Evolutionary conservation across 179 eudicot genomes (phyloP).

Genomic region (Dionaea muscipula): DNA sequence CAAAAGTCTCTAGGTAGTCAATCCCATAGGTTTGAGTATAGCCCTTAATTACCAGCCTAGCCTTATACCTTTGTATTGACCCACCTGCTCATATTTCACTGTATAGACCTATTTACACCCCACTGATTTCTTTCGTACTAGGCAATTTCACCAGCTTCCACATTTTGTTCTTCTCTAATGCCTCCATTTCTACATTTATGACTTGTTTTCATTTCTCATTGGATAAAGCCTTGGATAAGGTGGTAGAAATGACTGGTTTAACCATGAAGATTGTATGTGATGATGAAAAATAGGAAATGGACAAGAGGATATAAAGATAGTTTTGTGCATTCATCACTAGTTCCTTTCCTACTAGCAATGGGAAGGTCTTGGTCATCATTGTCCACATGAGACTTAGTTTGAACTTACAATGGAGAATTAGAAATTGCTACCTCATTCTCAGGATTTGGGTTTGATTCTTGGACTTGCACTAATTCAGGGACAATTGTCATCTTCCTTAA

Average conservation of each 20-base stretch:
- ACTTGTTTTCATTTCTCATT: slow-evolving; percentile 1
- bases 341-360: slow-evolving; percentile 5
- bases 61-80: slow-evolving; percentile 3
- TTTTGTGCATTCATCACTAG: slow-evolving; percentile 6
- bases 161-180: background rate
- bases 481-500: background rate
- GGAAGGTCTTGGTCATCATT: slow-evolving; percentile 2
- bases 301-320: background rate
- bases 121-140: background rate
- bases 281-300: background rate
- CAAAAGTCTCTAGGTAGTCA: slow-evolving; percentile 7
- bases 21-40: slow-evolving; percentile 2
- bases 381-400: background rate
- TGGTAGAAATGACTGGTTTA: background rate
- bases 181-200: no score
- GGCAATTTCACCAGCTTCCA: slow-evolving; percentile 4
- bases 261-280: background rate
- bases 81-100: background rate
- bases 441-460: slow-evolving; percentile 1
- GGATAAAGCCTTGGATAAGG: background rate
- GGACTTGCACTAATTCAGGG: background rate
- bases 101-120: slow-evolving; percentile 1
- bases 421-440: background rate
- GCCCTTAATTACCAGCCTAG: slow-evolving; percentile 1
- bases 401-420: background rate